phyloP scores from a whole-genome alignment of 306 rosid species.

The Gillenia trifoliata region DNA sequence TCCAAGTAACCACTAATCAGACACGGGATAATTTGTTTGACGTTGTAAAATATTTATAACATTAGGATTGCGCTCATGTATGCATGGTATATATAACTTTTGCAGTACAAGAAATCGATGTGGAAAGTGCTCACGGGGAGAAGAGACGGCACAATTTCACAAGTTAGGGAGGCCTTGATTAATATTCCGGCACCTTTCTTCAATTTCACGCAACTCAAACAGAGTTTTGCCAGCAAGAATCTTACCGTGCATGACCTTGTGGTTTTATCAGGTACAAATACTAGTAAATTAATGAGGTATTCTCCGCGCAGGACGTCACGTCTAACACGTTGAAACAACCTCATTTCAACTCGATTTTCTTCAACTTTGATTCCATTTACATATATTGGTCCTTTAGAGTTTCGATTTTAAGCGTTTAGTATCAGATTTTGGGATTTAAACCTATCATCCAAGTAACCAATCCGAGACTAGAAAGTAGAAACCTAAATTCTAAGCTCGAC shows the following conservation, averaged over 20 bases:
- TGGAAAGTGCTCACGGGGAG: constrained; percentile 37
- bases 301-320: no score
- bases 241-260: constrained; percentile 31
- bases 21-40: no score
- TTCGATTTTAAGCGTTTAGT: no score
- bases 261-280: constrained; percentile 25
- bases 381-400: no score
- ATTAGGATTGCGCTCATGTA: neutral
- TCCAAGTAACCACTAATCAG: constrained; percentile 8
- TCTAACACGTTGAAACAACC: no score
- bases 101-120: constrained; percentile 8
- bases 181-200: constrained; percentile 24
- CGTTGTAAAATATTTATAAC: no score
- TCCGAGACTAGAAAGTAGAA: no score
- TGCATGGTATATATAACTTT: neutral
- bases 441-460: no score
- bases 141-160: constrained; percentile 34
- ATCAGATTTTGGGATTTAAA: no score
- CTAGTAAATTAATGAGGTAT: neutral
- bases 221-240: constrained; percentile 19
- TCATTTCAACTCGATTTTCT: no score
- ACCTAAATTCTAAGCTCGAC: no score
- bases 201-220: constrained; percentile 22
- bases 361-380: no score
- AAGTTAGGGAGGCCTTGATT: constrained; percentile 2